Evolutionary conservation across 2,329 filamentous ascomycete genomes (phyloP).

Genomic region (Cordyceps tenuipes): DNA sequence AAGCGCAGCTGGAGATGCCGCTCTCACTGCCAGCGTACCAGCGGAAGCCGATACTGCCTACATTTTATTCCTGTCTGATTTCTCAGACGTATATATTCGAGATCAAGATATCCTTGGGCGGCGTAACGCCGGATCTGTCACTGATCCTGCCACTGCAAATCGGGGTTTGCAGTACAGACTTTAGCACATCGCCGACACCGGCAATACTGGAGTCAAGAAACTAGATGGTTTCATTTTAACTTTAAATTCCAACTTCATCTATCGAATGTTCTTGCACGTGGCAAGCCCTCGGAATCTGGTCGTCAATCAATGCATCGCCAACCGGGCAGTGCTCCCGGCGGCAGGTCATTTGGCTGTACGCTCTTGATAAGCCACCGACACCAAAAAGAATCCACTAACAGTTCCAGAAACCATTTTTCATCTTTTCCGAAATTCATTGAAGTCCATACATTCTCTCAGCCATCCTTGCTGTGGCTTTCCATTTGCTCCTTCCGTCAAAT

Average conservation of each 20-base stretch:
- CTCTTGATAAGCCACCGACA: too few species aligned
- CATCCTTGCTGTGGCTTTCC: not conserved
- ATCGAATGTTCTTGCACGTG: not conserved
- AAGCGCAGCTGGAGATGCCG: not conserved
- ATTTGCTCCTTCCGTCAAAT: not conserved
- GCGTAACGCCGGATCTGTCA: not conserved
- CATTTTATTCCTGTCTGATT: slow-evolving; percentile 5
- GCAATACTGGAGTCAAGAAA: too few species aligned
- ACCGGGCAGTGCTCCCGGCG: too few species aligned
- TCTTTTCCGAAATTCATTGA: too few species aligned
- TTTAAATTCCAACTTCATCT: not conserved
- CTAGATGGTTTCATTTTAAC: not conserved
- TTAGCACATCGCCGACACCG: not conserved
- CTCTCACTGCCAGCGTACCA: not conserved
- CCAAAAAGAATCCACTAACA: too few species aligned
- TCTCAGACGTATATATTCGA: not conserved
- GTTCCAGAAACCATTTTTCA: too few species aligned
- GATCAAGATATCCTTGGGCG: not conserved
- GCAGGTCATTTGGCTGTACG: too few species aligned
- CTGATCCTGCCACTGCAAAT: slow-evolving; percentile 2
- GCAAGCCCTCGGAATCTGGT: too few species aligned
- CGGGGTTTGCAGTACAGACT: not conserved
- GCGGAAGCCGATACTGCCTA: not conserved
- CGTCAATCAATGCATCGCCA: too few species aligned
- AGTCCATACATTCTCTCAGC: not conserved